Conservation (phyloP, 192 early-diverging fungal species). For the Rhizophagus sp. region DNA sequence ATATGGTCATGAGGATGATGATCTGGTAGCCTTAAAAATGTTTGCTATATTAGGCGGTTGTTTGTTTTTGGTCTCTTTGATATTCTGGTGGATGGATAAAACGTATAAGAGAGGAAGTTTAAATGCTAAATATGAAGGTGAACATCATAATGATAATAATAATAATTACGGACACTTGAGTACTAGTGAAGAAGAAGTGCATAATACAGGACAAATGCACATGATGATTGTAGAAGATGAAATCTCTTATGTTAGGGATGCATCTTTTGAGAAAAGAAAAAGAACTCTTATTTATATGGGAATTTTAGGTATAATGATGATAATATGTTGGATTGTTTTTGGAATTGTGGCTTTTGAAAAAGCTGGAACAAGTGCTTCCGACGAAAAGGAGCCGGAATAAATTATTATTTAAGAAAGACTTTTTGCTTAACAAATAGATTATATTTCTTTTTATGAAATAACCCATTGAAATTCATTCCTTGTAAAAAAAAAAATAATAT, state of each 20-base stretch:
- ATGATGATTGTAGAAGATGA: constrained; percentile 3
- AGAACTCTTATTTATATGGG: constrained; percentile 16
- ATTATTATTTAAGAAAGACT: too few species aligned
- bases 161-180: constrained; percentile 12
- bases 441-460: too few species aligned
- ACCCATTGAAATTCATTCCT: too few species aligned
- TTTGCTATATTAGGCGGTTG: constrained; percentile 15
- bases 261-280: background rate
- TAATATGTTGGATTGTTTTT: constrained; percentile 24
- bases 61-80: background rate
- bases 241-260: background rate
- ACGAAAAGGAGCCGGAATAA: too few species aligned
- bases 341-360: constrained; percentile 21
- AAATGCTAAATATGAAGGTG: constrained; percentile 12
- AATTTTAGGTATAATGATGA: background rate
- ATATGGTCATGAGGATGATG: constrained; percentile 20
- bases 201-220: background rate
- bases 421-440: too few species aligned
- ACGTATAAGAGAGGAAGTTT: constrained; percentile 15
- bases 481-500: too few species aligned
- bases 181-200: background rate
- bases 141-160: background rate
- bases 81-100: constrained; percentile 30
- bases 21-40: constrained; percentile 20
- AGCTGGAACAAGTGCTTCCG: constrained; percentile 15